Evolutionary conservation across 768 basidiomycete genomes (phyloP).

Genomic region (Pholiota conissans): DNA sequence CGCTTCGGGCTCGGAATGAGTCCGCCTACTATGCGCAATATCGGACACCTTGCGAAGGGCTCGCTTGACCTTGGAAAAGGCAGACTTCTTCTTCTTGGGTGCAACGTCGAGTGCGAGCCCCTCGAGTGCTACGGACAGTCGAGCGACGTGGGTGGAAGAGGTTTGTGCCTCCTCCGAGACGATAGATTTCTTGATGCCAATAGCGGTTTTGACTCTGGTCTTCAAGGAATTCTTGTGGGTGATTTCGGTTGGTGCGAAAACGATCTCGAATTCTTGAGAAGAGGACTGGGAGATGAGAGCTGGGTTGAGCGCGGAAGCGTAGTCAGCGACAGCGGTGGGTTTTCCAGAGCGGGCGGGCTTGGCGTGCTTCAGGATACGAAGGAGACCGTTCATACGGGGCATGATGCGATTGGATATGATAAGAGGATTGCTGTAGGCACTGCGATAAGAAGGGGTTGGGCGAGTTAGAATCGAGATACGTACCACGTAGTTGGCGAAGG

Average conservation of each 20-base stretch:
- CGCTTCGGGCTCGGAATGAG: neutral
- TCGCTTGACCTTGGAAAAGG: neutral
- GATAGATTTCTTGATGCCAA: neutral
- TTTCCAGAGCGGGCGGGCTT: neutral
- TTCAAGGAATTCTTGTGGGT: neutral
- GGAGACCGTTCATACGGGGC: neutral
- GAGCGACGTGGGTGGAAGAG: no score
- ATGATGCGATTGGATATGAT: neutral
- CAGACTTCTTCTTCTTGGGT: neutral
- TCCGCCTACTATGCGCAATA: neutral
- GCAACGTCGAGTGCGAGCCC: no score
- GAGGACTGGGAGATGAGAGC: neutral
- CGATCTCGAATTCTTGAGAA: neutral
- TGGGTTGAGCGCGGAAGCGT: neutral
- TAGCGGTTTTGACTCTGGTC: neutral
- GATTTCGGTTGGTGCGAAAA: neutral
- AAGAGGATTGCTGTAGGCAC: no score
- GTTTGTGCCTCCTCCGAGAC: neutral
- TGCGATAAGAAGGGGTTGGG: no score
- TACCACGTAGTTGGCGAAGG: no score
- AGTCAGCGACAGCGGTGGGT: neutral
- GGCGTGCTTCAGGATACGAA: neutral
- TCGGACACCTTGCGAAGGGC: neutral
- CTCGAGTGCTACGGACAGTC: no score
- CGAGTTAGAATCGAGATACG: no score